These are phyloP conservation scores for Pichia sp. DNA, from an alignment of 1,139 yeast genomes.

Conservation along the genomic window DNA sequence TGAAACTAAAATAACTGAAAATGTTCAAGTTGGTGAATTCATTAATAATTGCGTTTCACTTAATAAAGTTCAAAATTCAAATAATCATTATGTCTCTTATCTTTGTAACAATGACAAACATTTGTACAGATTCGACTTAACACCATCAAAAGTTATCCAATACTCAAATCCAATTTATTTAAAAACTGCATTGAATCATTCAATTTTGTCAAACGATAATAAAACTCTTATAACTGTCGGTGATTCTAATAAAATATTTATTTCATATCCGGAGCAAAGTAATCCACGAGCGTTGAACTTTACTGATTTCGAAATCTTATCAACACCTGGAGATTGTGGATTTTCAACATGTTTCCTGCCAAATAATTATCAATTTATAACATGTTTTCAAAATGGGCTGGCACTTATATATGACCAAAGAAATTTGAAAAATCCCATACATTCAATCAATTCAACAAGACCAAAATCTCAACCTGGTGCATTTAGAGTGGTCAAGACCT, in stretches of 20 bases:
- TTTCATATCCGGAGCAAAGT: constrained; percentile 40
- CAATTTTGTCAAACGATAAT: constrained; percentile 53
- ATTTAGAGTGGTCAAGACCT: constrained; percentile 61
- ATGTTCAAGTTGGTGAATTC: constrained; percentile 65
- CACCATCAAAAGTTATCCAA: constrained; percentile 37
- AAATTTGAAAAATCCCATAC: constrained; percentile 45
- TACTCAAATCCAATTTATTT: constrained; percentile 28
- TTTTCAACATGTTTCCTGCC: constrained; percentile 77
- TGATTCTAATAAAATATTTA: constrained; percentile 46
- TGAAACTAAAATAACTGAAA: constrained; percentile 38
- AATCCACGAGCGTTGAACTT: constrained; percentile 17
- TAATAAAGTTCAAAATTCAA: constrained; percentile 29
- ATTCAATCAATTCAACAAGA: constrained; percentile 55
- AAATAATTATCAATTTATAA: constrained; percentile 65
- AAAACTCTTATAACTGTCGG: constrained; percentile 53
- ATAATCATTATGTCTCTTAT: constrained; percentile 44
- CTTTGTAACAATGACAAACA: constrained; percentile 79
- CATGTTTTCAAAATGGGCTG: constrained; percentile 80
- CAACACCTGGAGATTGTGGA: constrained; percentile 68
- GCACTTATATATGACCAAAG: constrained; percentile 73
- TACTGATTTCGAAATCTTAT: constrained; percentile 31
- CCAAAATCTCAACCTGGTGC: constrained; percentile 42
- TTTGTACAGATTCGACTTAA: constrained; percentile 58
- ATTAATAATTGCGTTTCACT: constrained; percentile 79
- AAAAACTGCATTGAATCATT: constrained; percentile 51